These are phyloP conservation scores for Chalaropsis ovoidea DNA, from an alignment of 2,329 filamentous ascomycete species.

Conservation along the genomic window DNA sequence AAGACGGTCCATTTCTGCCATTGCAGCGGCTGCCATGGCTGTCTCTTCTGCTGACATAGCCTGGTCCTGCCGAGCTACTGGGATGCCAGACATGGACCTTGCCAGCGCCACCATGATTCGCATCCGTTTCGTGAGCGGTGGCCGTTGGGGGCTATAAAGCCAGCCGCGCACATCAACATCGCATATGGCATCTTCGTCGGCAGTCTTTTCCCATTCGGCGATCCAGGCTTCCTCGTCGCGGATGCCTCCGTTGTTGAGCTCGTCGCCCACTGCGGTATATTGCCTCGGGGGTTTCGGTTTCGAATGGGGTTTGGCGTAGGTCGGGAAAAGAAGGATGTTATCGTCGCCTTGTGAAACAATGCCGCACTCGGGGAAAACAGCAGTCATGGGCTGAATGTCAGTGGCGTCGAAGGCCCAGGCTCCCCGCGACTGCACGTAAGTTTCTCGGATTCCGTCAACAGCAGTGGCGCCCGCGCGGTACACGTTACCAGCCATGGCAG, in stretches of 20 bases:
- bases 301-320: slow-evolving; percentile 67
- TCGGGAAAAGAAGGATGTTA: slow-evolving; percentile 91
- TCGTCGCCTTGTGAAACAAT: slow-evolving; percentile 71
- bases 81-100: slow-evolving; percentile 76
- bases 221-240: slow-evolving; percentile 65
- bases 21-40: slow-evolving; percentile 45
- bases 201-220: slow-evolving; percentile 65
- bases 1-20: slow-evolving; percentile 60
- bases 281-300: background rate
- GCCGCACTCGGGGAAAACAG: slow-evolving; percentile 74
- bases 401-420: slow-evolving; percentile 30
- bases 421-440: slow-evolving; percentile 46
- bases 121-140: slow-evolving; percentile 78
- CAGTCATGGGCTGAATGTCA: slow-evolving; percentile 46
- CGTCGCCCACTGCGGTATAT: slow-evolving; percentile 27
- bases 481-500: slow-evolving; percentile 49
- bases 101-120: slow-evolving; percentile 78
- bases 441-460: slow-evolving; percentile 49
- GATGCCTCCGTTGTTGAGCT: slow-evolving; percentile 35
- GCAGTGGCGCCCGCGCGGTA: slow-evolving; percentile 48
- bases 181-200: slow-evolving; percentile 75
- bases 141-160: slow-evolving; percentile 79
- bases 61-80: slow-evolving; percentile 46
- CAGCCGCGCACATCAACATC: slow-evolving; percentile 94
- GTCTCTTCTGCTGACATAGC: slow-evolving; percentile 13